A percentile compares a stretch with the other conserved stretches of the same genome.
phyloP scores from a whole-genome alignment of 768 basidiomycete genomes.

The Russula virescens region DNA sequence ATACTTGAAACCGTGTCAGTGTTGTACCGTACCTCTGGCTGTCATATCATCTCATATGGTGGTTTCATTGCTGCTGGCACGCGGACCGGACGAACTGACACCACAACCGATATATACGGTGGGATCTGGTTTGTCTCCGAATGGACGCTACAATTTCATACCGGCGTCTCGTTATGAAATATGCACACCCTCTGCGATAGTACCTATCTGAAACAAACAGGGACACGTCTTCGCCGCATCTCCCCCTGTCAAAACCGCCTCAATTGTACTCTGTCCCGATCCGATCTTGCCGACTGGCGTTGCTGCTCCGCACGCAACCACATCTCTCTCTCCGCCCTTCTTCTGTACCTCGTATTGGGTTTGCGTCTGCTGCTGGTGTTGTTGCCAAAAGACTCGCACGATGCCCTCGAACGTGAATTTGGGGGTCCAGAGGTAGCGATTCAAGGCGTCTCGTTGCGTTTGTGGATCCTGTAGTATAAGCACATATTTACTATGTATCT shows the following conservation, averaged over 20 bases:
- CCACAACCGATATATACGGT: no score
- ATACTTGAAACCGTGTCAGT: no score
- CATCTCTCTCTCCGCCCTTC: conserved; percentile 7
- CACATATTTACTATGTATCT: neutral
- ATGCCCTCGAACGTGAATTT: conserved; percentile 14
- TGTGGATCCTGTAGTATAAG: conserved; percentile 7
- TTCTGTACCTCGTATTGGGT: conserved; percentile 4
- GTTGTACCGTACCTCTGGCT: no score
- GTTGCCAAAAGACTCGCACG: conserved; percentile 6
- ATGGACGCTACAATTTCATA: neutral
- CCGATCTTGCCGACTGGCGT: conserved; percentile 2
- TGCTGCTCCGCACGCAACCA: conserved; percentile 8
- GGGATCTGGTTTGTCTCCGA: no score
- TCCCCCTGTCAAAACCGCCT: conserved; percentile 1
- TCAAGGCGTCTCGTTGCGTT: conserved; percentile 10
- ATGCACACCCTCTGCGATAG: neutral
- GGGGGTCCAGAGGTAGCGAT: conserved; percentile 10
- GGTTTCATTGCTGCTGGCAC: no score
- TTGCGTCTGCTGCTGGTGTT: conserved; percentile 8
- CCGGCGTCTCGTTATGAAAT: neutral
- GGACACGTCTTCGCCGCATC: neutral
- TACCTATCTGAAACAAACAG: neutral
- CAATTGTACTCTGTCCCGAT: conserved; percentile 13
- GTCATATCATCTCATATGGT: no score
- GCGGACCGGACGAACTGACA: no score